These are phyloP conservation scores for Fulvia fulva DNA, from an alignment of 2,329 filamentous ascomycete species.

Conservation along the genomic window DNA sequence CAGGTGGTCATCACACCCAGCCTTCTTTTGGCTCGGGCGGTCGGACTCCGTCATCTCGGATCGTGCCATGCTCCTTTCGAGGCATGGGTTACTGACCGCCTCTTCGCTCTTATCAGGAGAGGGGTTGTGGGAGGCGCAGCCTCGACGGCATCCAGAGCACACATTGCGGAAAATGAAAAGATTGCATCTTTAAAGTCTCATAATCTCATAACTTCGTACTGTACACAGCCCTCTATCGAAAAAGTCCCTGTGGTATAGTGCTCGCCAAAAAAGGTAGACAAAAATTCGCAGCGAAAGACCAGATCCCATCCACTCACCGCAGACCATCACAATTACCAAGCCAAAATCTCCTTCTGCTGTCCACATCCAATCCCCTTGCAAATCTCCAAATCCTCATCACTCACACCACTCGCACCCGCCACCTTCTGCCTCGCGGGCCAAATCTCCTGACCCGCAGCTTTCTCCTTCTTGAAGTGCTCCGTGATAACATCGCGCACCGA, in stretches of 20 bases:
- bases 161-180: too few relatives aligned
- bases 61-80: neutral
- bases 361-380: constrained; percentile 13
- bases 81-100: neutral
- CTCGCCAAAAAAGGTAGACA: neutral
- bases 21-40: neutral
- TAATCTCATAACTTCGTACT: neutral
- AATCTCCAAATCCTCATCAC: constrained; percentile 19
- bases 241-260: neutral
- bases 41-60: neutral
- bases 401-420: constrained; percentile 1
- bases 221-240: neutral
- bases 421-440: constrained; percentile 46
- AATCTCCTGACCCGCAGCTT: constrained; percentile 44
- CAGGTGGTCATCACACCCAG: neutral
- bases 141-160: too few relatives aligned
- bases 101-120: neutral
- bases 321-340: constrained; percentile 6
- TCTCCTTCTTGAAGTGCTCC: constrained; percentile 47
- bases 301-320: neutral
- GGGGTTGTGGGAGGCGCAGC: too few relatives aligned
- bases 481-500: constrained; percentile 44
- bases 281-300: too few relatives aligned
- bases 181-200: neutral
- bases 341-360: constrained; percentile 14